Evolutionary conservation across 2,329 filamentous ascomycete genomes (phyloP).

Genomic region (Cylindrodendrum hubeiense): DNA sequence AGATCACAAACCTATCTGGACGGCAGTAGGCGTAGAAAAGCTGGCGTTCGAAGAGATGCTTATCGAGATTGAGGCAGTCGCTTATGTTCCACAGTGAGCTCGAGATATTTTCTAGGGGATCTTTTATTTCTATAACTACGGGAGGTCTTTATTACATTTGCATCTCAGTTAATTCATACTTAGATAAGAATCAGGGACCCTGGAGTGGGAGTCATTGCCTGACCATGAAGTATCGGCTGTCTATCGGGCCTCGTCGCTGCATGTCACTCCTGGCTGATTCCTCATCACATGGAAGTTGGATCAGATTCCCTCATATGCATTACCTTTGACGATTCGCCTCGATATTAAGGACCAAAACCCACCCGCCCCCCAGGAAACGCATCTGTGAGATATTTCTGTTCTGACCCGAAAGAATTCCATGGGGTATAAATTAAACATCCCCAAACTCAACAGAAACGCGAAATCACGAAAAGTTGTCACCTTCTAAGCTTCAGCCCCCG

Average conservation of each 20-base stretch:
- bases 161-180: too few species aligned
- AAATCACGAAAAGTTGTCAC: slow-evolving; percentile 24
- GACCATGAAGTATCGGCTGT: too few species aligned
- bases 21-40: background rate
- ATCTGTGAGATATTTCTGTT: slow-evolving; percentile 34
- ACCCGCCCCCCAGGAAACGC: slow-evolving; percentile 15
- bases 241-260: too few species aligned
- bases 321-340: slow-evolving; percentile 19
- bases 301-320: too few species aligned
- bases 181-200: too few species aligned
- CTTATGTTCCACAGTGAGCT: background rate
- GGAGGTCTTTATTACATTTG: too few species aligned
- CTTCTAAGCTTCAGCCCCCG: slow-evolving; percentile 36
- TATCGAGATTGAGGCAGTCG: background rate
- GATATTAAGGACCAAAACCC: slow-evolving; percentile 30
- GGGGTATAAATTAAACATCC: slow-evolving; percentile 48
- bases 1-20: background rate
- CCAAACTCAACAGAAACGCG: slow-evolving; percentile 34
- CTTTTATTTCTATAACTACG: too few species aligned
- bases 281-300: too few species aligned
- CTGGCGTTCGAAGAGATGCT: background rate
- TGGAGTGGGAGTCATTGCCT: too few species aligned
- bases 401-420: slow-evolving; percentile 42
- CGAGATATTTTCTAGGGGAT: too few species aligned
- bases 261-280: too few species aligned